Evolutionary conservation across 73 alveolate genomes (phyloP).

Genomic region (Stentor coeruleus): DNA sequence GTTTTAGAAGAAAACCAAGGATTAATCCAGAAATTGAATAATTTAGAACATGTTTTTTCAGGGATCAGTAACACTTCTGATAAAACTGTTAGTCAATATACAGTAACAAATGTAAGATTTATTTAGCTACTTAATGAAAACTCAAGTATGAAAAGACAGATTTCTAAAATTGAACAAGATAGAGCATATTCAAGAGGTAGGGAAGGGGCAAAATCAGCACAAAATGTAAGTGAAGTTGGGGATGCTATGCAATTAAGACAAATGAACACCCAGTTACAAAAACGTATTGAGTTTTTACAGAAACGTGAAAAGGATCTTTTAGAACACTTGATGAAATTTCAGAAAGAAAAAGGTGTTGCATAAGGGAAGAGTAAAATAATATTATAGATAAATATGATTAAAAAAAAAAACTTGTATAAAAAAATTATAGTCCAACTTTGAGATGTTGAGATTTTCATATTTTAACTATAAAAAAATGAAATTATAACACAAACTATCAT

Average conservation of each 20-base stretch:
- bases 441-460: no score
- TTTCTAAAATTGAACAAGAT: slow-evolving; percentile 85
- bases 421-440: no score
- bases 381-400: no score
- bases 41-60: slow-evolving; percentile 92
- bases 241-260: slow-evolving; percentile 80
- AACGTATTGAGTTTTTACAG: slow-evolving; percentile 86
- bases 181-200: slow-evolving; percentile 55
- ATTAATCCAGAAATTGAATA: slow-evolving; percentile 81
- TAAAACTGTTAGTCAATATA: slow-evolving; percentile 39
- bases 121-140: slow-evolving; percentile 77
- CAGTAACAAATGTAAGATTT: slow-evolving; percentile 48
- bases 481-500: no score
- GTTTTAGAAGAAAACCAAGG: slow-evolving; percentile 87
- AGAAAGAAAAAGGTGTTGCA: not conserved
- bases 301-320: slow-evolving; percentile 91
- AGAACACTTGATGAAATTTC: slow-evolving; percentile 59
- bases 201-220: slow-evolving; percentile 35
- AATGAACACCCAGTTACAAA: slow-evolving; percentile 71
- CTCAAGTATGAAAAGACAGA: slow-evolving; percentile 86
- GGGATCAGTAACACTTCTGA: slow-evolving; percentile 78
- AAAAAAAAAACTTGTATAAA: no score
- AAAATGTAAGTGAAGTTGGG: slow-evolving; percentile 48
- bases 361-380: no score
- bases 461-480: no score